A percentile compares a stretch with the other conserved stretches of the same genome.
These are phyloP conservation scores for Boletus bicolor DNA, from an alignment of 768 basidiomycete genomes.

Conservation along the genomic window DNA sequence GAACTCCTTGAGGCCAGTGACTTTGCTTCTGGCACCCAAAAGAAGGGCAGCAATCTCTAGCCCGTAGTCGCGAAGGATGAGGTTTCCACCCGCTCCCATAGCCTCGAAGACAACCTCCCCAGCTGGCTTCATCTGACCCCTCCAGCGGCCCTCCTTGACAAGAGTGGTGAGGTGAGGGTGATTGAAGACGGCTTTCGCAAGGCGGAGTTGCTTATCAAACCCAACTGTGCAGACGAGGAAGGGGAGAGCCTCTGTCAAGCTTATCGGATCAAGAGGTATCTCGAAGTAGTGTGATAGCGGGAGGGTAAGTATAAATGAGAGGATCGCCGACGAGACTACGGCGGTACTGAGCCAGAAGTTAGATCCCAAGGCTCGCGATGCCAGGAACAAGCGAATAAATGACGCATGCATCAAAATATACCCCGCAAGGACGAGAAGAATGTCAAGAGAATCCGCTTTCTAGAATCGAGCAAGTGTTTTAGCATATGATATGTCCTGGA, in stretches of 20 bases:
- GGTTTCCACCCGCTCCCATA: constrained; percentile 71
- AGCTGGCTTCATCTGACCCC: constrained; percentile 64
- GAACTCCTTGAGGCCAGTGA: constrained; percentile 89
- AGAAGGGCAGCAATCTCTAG: constrained; percentile 88
- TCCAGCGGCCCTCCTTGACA: constrained; percentile 36
- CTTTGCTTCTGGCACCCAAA: constrained; percentile 82
- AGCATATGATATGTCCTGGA: background rate
- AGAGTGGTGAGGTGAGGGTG: constrained; percentile 62
- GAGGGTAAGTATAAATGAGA: constrained; percentile 82
- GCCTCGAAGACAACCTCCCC: constrained; percentile 84
- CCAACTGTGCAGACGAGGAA: constrained; percentile 98
- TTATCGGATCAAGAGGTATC: constrained; percentile 90
- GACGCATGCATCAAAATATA: constrained; percentile 96
- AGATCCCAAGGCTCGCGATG: constrained; percentile 81
- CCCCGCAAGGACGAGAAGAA: constrained; percentile 88
- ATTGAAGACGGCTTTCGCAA: constrained; percentile 85
- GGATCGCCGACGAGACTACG: constrained; percentile 74
- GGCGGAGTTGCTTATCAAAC: constrained; percentile 94
- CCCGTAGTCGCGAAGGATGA: constrained; percentile 89
- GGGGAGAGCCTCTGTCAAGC: constrained; percentile 91
- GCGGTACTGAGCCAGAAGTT: constrained; percentile 68
- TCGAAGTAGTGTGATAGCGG: constrained; percentile 71
- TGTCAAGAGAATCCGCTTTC: constrained; percentile 95
- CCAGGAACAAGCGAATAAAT: constrained; percentile 86
- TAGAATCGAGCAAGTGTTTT: constrained; percentile 31